Evolutionary conservation across 345 rosid species (phyloP), one percentile per base, ranked within the genome.

Genomic region (Eutrema heterophyllum): DNA sequence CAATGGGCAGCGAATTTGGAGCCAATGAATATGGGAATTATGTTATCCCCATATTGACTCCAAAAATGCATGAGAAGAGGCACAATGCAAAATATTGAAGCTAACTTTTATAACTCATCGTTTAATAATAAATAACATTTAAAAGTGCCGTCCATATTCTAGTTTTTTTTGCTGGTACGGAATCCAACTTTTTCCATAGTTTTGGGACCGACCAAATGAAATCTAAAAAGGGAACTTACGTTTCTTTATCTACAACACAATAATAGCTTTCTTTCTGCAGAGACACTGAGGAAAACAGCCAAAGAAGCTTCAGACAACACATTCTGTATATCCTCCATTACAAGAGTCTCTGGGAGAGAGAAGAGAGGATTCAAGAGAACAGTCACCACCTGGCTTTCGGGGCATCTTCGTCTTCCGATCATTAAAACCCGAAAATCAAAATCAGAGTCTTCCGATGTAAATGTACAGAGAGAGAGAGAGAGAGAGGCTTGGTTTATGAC

Each of bases 1-100:
- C 69, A 67, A 3, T 89, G 96, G 98, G 94, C 96, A 3, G 94
- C 88, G 4, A 50, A 73, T 64, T 76, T 90, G 83, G 84, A 81
- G 26, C 89, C 84, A 2, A 80, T 87, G 66, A 61, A 88, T 0
- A 79, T 91, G 15, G 95, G 94, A 3, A 93, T n/a, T n/a, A n/a
- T n/a, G n/a, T n/a, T n/a, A n/a, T 88, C 30, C 98, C 96, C n/a
- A n/a, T n/a, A 21, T 21, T 21, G 24, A 21, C 24, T 21, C 24
- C 24, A 21, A 21, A 1, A 1, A 21, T 21, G n/a, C n/a, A n/a
- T 21, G 21, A 1, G 1, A 21, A 21, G 10, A 55, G 24, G 10
- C 26, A 35, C 43, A 15, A 24, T 0, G 27, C 16, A 57, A 35
- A 26, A 24, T 26, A 26, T 26, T 53, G 58, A 53, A 53, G 16